Conservation (phyloP, 2,329 filamentous ascomycete genomes). For the Fonsecaea pedrosoi region DNA sequence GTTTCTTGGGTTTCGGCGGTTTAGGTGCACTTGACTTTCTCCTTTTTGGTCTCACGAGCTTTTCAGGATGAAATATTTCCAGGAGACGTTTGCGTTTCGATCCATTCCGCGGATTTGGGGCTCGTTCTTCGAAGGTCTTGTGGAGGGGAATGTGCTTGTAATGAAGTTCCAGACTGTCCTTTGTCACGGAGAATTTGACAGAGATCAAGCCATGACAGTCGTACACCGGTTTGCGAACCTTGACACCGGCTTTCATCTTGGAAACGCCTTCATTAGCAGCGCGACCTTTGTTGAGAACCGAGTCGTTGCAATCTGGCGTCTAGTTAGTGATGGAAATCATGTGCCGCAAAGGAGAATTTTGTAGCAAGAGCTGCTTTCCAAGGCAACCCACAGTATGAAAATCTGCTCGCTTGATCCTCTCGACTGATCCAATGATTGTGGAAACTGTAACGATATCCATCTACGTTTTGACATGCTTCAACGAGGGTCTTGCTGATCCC, state of each 20-base stretch:
- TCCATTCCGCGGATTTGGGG: slow-evolving; percentile 33
- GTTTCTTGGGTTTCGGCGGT: slow-evolving; percentile 13
- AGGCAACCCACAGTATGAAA: background rate
- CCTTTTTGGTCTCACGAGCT: slow-evolving; percentile 20
- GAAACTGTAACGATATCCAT: slow-evolving; percentile 39
- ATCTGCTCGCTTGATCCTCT: slow-evolving; percentile 35
- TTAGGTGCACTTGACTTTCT: slow-evolving; percentile 12
- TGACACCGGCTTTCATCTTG: slow-evolving; percentile 29
- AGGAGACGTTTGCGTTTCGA: slow-evolving; percentile 33
- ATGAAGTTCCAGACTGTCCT: slow-evolving; percentile 36
- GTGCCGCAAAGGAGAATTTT: background rate
- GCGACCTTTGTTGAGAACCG: slow-evolving; percentile 37
- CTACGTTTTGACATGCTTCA: slow-evolving; percentile 32
- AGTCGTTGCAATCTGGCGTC: slow-evolving; percentile 35
- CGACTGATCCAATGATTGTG: slow-evolving; percentile 40
- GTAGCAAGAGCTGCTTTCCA: background rate
- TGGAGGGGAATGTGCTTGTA: slow-evolving; percentile 39
- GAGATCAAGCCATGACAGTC: slow-evolving; percentile 36
- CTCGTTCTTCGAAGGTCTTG: slow-evolving; percentile 37
- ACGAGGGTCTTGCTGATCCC: slow-evolving; percentile 35
- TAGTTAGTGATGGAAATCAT: background rate
- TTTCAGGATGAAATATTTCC: slow-evolving; percentile 38
- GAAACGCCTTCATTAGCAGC: slow-evolving; percentile 36
- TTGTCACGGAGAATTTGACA: slow-evolving; percentile 40
- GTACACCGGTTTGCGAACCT: slow-evolving; percentile 36